Base-by-base conservation (phyloP, 352 stramenopile genomes). In the Phytophthora constricta region DNA sequence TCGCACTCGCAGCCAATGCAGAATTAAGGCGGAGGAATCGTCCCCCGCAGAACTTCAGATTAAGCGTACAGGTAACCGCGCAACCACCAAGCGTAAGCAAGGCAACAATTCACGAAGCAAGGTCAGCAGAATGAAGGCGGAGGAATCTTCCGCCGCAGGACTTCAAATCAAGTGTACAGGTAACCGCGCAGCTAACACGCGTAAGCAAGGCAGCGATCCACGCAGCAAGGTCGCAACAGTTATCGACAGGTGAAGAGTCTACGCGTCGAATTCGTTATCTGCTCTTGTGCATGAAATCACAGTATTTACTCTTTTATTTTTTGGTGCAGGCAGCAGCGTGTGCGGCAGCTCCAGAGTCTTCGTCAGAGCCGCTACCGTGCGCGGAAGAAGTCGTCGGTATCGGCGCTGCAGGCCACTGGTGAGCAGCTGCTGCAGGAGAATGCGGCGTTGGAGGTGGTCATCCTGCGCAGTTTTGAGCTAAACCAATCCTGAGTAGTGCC, bases 341-440 rank as follows among this genome's bases (percentile, higher is more conserved):
- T 70, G 41, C 73, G 76, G n/a, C 56, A 77, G 42, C 55, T 84
- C 23, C 76, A 84, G 47, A 84, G 80, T 54, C 34, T 74, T 31
- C 76, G 76, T 5, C 76, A 84, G 51, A 73, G 67, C 4, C 76
- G 76, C 54, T 84, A 84, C 49, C 76, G 76, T 54, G 76, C 78
- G 49, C 76, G 76, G 42, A 84, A 84, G 42, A 82, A 84, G 33
- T 72, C 62, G 3, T 79, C 55, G 14, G 53, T 57, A 42, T 78
- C 70, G 11, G 63, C 64, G 2, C 37, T 82, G 50, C 58, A 81
- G 31, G 26, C 20, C 9, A 84, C 75, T 2, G 66, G 77, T 41
- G 64, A 84, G 2, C 74, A 80, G n/a, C 70, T 95, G 27, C 52
- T 67, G 8, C 62, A 77, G 45, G 80, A 93, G 58, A 76, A 93